Evolutionary conservation across 2,329 filamentous ascomycete species (phyloP).

Genomic region (Colletotrichum spinosum): DNA sequence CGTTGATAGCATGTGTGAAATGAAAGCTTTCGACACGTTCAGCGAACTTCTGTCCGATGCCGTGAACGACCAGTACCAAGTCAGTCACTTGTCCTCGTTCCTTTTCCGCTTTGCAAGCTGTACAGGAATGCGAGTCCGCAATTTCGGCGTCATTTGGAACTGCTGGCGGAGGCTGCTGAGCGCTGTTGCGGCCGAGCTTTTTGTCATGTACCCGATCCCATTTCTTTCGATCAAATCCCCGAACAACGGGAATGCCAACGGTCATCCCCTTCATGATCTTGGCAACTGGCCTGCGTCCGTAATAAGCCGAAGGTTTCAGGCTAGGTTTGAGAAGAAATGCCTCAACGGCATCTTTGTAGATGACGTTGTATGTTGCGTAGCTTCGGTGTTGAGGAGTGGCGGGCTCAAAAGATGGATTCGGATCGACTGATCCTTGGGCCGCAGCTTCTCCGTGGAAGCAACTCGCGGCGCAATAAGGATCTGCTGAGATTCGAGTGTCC

Average conservation of each 20-base stretch:
- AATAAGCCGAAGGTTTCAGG: slow-evolving; percentile 85
- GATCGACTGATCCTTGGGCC: slow-evolving; percentile 62
- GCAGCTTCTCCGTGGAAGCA: slow-evolving; percentile 71
- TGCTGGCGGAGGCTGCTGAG: slow-evolving; percentile 39
- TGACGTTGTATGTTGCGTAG: slow-evolving; percentile 83
- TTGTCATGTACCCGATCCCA: slow-evolving; percentile 80
- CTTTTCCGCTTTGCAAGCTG: slow-evolving; percentile 73
- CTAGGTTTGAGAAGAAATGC: slow-evolving; percentile 91
- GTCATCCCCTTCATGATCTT: slow-evolving; percentile 87
- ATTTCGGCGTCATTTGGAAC: slow-evolving; percentile 27
- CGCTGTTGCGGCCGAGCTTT: slow-evolving; percentile 48
- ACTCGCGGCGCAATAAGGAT: slow-evolving; percentile 69
- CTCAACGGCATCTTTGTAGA: slow-evolving; percentile 81
- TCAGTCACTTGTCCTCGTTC: slow-evolving; percentile 81
- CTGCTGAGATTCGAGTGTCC: slow-evolving; percentile 55
- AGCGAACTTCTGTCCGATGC: slow-evolving; percentile 95
- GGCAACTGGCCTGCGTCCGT: slow-evolving; percentile 82
- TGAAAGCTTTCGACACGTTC: slow-evolving; percentile 96
- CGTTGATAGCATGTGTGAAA: slow-evolving; percentile 96
- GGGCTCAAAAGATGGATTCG: slow-evolving; percentile 43
- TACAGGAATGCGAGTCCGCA: slow-evolving; percentile 51
- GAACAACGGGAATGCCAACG: slow-evolving; percentile 87
- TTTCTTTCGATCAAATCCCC: slow-evolving; percentile 82
- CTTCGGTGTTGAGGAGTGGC: slow-evolving; percentile 61
- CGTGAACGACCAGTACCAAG: slow-evolving; percentile 90